Conservation (phyloP, 2,329 filamentous ascomycete species). For the Sclerotinia sclerotiorum region DNA sequence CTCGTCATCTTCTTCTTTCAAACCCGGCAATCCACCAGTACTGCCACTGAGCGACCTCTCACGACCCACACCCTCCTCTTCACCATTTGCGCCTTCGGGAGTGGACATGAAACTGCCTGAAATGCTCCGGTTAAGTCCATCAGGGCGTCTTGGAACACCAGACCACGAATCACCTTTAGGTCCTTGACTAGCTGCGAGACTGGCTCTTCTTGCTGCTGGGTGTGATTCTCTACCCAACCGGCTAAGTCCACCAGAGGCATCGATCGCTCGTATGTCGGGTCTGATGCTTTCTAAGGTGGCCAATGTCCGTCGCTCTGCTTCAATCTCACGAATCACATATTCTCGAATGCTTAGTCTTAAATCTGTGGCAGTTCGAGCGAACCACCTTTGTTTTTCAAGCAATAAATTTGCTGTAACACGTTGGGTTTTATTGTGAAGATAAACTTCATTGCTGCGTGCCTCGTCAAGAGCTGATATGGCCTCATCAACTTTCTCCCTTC, state of each 20-base stretch:
- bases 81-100: slow-evolving; percentile 61
- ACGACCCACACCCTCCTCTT: slow-evolving; percentile 45
- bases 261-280: slow-evolving; percentile 89
- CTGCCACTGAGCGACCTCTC: slow-evolving; percentile 39
- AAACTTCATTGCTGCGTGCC: slow-evolving; percentile 76
- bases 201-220: slow-evolving; percentile 69
- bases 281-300: slow-evolving; percentile 91
- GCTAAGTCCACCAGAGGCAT: slow-evolving; percentile 84
- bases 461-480: slow-evolving; percentile 90
- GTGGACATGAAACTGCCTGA: slow-evolving; percentile 70
- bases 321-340: slow-evolving; percentile 91
- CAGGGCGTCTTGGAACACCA: slow-evolving; percentile 75
- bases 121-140: slow-evolving; percentile 74
- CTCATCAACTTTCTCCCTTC: slow-evolving; percentile 94
- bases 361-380: slow-evolving; percentile 80
- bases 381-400: slow-evolving; percentile 88
- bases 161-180: slow-evolving; percentile 99
- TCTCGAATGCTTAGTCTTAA: slow-evolving; percentile 81
- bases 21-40: slow-evolving; percentile 52
- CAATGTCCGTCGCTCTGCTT: slow-evolving; percentile 87
- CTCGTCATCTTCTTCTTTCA: slow-evolving; percentile 82
- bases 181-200: slow-evolving; percentile 83
- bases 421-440: slow-evolving; percentile 81
- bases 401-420: slow-evolving; percentile 87
- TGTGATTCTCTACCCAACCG: slow-evolving; percentile 86